Evolutionary conservation across 1,284 basidiomycete genomes (phyloP), one percentile per base, ranked within the genome.

Genomic region (Trametes hirsuta): DNA sequence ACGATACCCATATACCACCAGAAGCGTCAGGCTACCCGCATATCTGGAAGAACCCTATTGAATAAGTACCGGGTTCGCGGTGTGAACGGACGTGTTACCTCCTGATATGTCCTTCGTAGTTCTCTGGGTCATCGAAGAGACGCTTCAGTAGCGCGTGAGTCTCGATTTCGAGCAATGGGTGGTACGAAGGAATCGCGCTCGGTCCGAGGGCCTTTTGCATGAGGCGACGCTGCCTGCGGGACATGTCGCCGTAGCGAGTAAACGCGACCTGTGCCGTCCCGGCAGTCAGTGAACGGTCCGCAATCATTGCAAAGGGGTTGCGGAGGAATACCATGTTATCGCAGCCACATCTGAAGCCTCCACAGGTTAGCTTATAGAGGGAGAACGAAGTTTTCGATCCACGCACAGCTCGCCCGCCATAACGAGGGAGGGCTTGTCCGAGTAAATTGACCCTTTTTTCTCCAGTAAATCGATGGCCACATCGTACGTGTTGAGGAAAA

Each of bases 391-490:
- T n/a, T 34, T 35, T 22, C 22, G 6, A 12, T 18, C 10, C 25
- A 71, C 74, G 47, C 66, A 79, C 68, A 90, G 76, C 60, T 90
- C 76, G 18, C 74, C 74, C 34, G 76, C 77, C 89, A 91, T 90
- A 46, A 86, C 77, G n/a, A 90, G 74, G 14, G 76, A 74, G 0
- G 87, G 86, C 66, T 86, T 88, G 73, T 90, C 88, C 8, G 87
- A 84, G 69, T 90, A 91, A 50, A 89, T 84, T 2, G 79, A 75
- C 8, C 87, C 86, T 25, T 83, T 81, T 67, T 82, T 86, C 58
- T 90, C 87, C 59, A 91, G 74, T 48, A 91, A 73, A 40, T 90
- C 88, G 41, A 76, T 74, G 0, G 79, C 83, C 0, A 78, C 83
- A 49, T 87, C 80, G 2, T 81, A 78, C 41, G 79, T 82, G 72